Evolutionary conservation across 768 basidiomycete species (phyloP).

Genomic region (Suillus subluteus): DNA sequence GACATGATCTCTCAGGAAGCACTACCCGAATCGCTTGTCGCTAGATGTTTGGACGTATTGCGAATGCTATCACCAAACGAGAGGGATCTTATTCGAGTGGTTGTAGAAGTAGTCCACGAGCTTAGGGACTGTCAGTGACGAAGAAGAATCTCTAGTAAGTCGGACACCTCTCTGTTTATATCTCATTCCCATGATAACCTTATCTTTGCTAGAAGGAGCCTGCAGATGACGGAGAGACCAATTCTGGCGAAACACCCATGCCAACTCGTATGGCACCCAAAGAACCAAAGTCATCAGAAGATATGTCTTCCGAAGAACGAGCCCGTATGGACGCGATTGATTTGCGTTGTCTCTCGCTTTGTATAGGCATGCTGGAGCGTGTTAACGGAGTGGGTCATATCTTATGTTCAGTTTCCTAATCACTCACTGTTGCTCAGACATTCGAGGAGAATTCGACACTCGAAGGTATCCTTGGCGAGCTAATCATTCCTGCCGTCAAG

Average conservation of each 20-base stretch:
- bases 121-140: constrained; percentile 54
- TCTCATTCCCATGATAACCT: constrained; percentile 1
- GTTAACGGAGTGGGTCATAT: constrained; percentile 71
- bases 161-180: background rate
- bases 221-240: constrained; percentile 39
- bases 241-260: constrained; percentile 34
- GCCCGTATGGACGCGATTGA: constrained; percentile 65
- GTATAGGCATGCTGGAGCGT: constrained; percentile 83
- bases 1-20: constrained; percentile 78
- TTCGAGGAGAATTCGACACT: constrained; percentile 72
- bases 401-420: constrained; percentile 1
- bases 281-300: constrained; percentile 37
- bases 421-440: constrained; percentile 34
- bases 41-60: constrained; percentile 83
- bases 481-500: constrained; percentile 90
- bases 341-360: constrained; percentile 72
- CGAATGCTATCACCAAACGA: constrained; percentile 72
- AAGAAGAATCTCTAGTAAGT: constrained; percentile 42
- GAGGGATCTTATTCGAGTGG: constrained; percentile 82
- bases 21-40: constrained; percentile 71
- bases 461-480: constrained; percentile 70
- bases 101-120: constrained; percentile 87
- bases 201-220: constrained; percentile 24
- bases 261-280: constrained; percentile 23
- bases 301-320: constrained; percentile 64